phyloP scores from a whole-genome alignment of 192 early-diverging fungal species.

The Rhizophagus clarus region DNA sequence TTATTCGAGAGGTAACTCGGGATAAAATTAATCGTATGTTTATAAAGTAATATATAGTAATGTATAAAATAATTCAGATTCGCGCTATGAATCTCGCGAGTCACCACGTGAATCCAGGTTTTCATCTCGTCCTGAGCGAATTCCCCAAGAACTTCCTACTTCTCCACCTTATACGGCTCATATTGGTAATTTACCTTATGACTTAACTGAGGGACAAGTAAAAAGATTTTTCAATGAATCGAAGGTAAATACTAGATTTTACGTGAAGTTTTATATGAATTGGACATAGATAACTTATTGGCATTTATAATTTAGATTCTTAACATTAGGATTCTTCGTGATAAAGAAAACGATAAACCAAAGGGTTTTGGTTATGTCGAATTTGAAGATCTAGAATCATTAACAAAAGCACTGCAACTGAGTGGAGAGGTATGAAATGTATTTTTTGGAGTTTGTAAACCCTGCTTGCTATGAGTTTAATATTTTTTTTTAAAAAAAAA shows the following conservation, averaged over 20 bases:
- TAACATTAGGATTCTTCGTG: constrained; percentile 79
- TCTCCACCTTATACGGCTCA: constrained; percentile 87
- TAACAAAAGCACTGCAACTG: constrained; percentile 76
- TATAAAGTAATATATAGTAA: neutral
- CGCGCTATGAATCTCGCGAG: constrained; percentile 43
- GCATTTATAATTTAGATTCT: constrained; percentile 53
- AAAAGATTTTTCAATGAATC: constrained; percentile 72
- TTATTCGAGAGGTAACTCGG: constrained; percentile 26
- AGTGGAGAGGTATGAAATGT: constrained; percentile 49
- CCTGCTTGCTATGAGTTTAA: neutral
- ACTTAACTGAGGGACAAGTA: constrained; percentile 76
- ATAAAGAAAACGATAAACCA: constrained; percentile 70
- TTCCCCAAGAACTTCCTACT: constrained; percentile 73
- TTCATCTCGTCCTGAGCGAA: constrained; percentile 36
- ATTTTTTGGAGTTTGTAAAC: neutral
- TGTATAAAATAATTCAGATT: constrained; percentile 12
- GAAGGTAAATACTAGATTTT: constrained; percentile 50
- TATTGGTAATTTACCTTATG: constrained; percentile 90
- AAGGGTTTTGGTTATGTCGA: constrained; percentile 98
- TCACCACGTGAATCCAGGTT: constrained; percentile 42
- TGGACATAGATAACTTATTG: neutral
- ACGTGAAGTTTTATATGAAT: neutral
- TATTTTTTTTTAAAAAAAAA: no score
- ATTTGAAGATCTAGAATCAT: constrained; percentile 83
- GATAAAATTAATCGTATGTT: no score